These are phyloP conservation scores for Penicillium argentinense DNA, from an alignment of 495 filamentous ascomycete species.

Conservation along the genomic window DNA sequence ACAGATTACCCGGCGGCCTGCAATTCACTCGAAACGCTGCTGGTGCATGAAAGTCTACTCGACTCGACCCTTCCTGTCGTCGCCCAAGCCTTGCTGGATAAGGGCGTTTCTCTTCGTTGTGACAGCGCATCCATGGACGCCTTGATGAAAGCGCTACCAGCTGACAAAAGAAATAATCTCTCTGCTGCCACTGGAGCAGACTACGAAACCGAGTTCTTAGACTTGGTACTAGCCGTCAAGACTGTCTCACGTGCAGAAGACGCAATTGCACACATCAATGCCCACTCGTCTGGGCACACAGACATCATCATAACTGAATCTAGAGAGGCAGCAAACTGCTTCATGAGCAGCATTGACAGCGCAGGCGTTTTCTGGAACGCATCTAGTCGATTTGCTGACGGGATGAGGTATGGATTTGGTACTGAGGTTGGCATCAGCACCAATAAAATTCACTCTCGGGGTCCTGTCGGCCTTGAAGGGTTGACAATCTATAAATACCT, in stretches of 20 bases:
- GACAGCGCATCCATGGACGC: conserved; percentile 65
- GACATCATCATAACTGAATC: conserved; percentile 82
- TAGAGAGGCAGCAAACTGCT: conserved; percentile 63
- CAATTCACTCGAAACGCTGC: conserved; percentile 86
- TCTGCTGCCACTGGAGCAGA: conserved; percentile 66
- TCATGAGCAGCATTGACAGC: conserved; percentile 83
- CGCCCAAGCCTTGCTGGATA: conserved; percentile 66
- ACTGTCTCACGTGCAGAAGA: conserved; percentile 58
- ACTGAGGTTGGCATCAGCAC: conserved; percentile 98
- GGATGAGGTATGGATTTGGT: conserved; percentile 95
- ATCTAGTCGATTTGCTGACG: conserved; percentile 90
- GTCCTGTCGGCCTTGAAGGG: conserved; percentile 91
- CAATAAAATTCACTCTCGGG: conserved; percentile 95
- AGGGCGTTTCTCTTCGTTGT: conserved; percentile 83
- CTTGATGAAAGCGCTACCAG: conserved; percentile 42
- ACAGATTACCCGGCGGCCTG: conserved; percentile 94
- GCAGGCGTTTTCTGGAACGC: conserved; percentile 97
- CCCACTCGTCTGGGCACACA: conserved; percentile 90
- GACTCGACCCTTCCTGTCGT: conserved; percentile 66
- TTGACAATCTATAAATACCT: conserved; percentile 97
- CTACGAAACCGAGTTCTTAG: conserved; percentile 87
- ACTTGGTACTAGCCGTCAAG: conserved; percentile 81
- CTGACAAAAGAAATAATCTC: conserved; percentile 45
- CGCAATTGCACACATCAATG: conserved; percentile 87
- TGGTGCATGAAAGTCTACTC: conserved; percentile 76